Base-by-base conservation (phyloP, 2,329 filamentous ascomycete species). In the Zasmidium cellare region DNA sequence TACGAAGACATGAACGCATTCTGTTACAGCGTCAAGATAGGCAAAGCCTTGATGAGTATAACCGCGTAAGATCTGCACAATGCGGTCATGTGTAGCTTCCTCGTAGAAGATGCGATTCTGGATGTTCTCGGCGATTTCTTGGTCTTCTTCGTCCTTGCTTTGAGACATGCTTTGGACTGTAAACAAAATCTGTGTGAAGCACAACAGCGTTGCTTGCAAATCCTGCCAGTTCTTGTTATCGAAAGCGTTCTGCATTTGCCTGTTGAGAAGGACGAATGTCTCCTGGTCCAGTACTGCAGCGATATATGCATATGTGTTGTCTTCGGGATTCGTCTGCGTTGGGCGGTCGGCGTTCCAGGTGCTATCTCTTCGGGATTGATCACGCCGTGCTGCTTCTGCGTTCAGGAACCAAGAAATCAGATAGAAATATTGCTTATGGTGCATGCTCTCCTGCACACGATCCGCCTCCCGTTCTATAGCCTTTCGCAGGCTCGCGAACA, bases 91-190 rank as follows among this genome's bases (percentile, higher is more conserved):
- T 0, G 92, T 97, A 0, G 90, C 85, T 70, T 97, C 92, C 74
- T 99, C 94, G 76, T 99, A 99, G 73, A 99, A 99, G n/a, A 99
- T 91, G 60, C 93, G 90, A 68, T 89, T 96, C 53, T 96, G 85
- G 12, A 96, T 97, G 67, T 99, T 99, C 72, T 99, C 93, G 0
- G 94, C 93, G 72, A 99, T 97, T 67, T 97, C 94, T 70, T 96
- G 89, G 65, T 99, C 91, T n/a, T 97, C 92, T 62, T 97, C 92
- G 25, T 90, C 83, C 0, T 84, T 82, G 1, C 91, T 94, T 48
- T 89, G 86, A 1, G 87, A 81, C 92, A 99, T 97, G 60, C 96
- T 91, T 68, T 96, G 92, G 1, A 97, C 89, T 0, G 92, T 96
- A 23, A 96, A 82, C 45, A 74, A 59, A 64, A 97, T 94, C 71